Conservation (phyloP, 2,329 filamentous ascomycete species). For the Xylaria hypoxylon region DNA sequence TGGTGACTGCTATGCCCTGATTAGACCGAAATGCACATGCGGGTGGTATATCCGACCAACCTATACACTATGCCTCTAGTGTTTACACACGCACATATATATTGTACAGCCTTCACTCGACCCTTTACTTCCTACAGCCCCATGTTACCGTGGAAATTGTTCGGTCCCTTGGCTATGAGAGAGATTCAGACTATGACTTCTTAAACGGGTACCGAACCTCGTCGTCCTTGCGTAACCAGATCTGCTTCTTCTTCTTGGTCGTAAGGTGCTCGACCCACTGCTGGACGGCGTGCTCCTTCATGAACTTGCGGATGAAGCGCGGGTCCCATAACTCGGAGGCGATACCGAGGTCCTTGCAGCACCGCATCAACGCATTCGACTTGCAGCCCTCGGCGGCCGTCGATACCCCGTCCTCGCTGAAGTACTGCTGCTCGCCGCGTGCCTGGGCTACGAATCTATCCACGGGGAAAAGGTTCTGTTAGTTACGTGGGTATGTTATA, state of each 20-base stretch:
- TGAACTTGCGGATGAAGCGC: constrained; percentile 85
- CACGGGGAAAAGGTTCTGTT: constrained; percentile 9
- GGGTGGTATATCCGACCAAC: constrained; percentile 26
- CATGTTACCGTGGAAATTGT: background rate
- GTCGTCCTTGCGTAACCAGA: constrained; percentile 88
- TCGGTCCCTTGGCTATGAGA: background rate
- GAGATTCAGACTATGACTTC: constrained; percentile 38
- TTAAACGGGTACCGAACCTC: constrained; percentile 73
- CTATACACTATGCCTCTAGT: constrained; percentile 1
- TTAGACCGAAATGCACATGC: constrained; percentile 27
- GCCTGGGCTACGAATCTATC: constrained; percentile 88
- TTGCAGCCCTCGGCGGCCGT: constrained; percentile 97
- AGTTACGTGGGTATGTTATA: constrained; percentile 14
- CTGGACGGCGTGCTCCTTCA: constrained; percentile 79
- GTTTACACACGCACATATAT: constrained; percentile 11
- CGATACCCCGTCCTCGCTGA: constrained; percentile 87
- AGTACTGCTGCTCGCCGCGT: constrained; percentile 94
- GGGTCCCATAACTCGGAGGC: constrained; percentile 98
- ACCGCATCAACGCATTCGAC: constrained; percentile 96
- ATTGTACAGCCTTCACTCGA: constrained; percentile 29
- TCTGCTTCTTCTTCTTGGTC: constrained; percentile 89
- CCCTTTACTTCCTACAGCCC: background rate
- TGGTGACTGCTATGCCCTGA: constrained; percentile 26
- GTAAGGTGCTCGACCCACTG: constrained; percentile 88
- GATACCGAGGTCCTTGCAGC: constrained; percentile 97